Conservation (phyloP, 306 rosid genomes). For the Leucaena leucocephala region DNA sequence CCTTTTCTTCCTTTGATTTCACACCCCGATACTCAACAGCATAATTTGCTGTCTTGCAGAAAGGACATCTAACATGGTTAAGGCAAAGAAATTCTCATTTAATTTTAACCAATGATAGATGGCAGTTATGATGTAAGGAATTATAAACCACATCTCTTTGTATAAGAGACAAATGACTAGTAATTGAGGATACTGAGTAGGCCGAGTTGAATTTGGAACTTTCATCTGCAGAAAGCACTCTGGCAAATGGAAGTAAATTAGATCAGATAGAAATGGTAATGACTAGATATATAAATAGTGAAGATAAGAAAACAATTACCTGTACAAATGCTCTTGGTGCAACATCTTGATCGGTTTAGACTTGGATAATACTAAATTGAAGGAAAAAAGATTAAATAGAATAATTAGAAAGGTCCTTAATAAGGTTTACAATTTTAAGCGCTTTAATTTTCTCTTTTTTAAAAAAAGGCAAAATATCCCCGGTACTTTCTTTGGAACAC, state of each 20-base stretch:
- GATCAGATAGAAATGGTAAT: slow-evolving; percentile 20
- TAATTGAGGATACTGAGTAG: slow-evolving; percentile 90
- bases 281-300: slow-evolving; percentile 7
- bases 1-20: slow-evolving; percentile 96
- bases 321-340: slow-evolving; percentile 97
- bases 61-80: slow-evolving; percentile 87
- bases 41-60: slow-evolving; percentile 88
- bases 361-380: slow-evolving; percentile 87
- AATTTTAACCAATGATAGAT: slow-evolving; percentile 21
- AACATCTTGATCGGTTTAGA: slow-evolving; percentile 97
- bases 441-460: not conserved
- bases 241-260: slow-evolving; percentile 51
- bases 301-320: slow-evolving; percentile 52
- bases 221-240: slow-evolving; percentile 99
- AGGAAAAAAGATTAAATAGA: slow-evolving; percentile 1
- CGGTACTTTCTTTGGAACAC: not conserved
- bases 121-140: slow-evolving; percentile 4
- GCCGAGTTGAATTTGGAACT: slow-evolving; percentile 98
- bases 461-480: not conserved
- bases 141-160: not conserved
- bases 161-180: slow-evolving; percentile 27
- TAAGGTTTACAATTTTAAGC: slow-evolving; percentile 18
- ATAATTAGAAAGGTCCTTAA: slow-evolving; percentile 36
- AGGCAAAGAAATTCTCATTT: slow-evolving; percentile 46
- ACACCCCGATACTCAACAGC: slow-evolving; percentile 98